phyloP scores from a whole-genome alignment of 441 rosid genomes.

The Brassica hybrid region DNA sequence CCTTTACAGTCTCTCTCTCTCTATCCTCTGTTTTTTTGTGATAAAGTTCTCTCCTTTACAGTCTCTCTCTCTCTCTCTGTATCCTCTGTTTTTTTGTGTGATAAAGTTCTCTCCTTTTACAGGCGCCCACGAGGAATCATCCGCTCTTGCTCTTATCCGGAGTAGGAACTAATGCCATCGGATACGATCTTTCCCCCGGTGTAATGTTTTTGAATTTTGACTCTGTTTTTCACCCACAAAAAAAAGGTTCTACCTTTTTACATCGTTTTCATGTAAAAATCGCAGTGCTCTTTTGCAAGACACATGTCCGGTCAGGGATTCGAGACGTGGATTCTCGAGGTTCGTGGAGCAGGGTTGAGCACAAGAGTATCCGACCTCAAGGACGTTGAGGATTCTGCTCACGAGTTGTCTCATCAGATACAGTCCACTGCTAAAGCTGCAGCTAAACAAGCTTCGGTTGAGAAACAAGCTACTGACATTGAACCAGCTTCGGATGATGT shows the following conservation, averaged over 20 bases:
- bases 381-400: slow-evolving; percentile 60
- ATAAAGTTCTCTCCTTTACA: slow-evolving; percentile 28
- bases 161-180: slow-evolving; percentile 94
- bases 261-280: background rate
- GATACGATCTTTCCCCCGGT: slow-evolving; percentile 89
- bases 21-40: background rate
- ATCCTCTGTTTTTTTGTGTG: background rate
- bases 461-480: slow-evolving; percentile 19
- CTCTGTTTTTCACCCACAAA: background rate
- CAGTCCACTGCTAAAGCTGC: slow-evolving; percentile 58
- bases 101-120: background rate
- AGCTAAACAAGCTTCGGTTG: slow-evolving; percentile 43
- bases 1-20: background rate
- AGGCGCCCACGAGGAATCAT: slow-evolving; percentile 84
- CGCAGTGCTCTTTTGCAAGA: slow-evolving; percentile 93
- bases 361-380: slow-evolving; percentile 57
- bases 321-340: slow-evolving; percentile 98
- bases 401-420: slow-evolving; percentile 59
- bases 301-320: slow-evolving; percentile 88
- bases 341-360: slow-evolving; percentile 95
- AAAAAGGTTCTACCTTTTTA: slow-evolving; percentile 4
- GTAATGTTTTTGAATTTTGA: slow-evolving; percentile 43
- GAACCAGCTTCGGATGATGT: background rate
- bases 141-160: slow-evolving; percentile 90
- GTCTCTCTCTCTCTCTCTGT: slow-evolving; percentile 34